Conservation (phyloP, 768 basidiomycete genomes). For the Mycena latifolia region DNA sequence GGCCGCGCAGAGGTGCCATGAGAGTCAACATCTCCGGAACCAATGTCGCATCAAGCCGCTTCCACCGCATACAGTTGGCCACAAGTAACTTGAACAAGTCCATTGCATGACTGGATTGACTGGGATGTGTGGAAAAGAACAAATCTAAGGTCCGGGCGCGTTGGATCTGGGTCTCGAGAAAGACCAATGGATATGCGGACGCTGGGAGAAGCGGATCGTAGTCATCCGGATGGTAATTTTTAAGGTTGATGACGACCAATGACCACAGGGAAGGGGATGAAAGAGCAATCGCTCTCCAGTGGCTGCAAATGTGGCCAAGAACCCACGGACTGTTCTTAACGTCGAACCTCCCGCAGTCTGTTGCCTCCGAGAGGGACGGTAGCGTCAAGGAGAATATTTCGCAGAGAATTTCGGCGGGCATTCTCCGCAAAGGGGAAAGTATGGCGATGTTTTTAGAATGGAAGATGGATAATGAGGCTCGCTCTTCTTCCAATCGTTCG, state of each 20-base stretch:
- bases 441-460: constrained; percentile 2
- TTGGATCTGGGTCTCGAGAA: neutral
- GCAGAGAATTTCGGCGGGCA: constrained; percentile 18
- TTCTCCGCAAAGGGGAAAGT: constrained; percentile 7
- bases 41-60: neutral
- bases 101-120: neutral
- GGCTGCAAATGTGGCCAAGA: no score
- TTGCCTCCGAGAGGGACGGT: no score
- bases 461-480: neutral
- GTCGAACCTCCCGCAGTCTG: no score
- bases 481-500: neutral
- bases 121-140: neutral
- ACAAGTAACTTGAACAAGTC: neutral
- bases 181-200: neutral
- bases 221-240: no score
- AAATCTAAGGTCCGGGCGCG: constrained; percentile 1
- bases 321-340: no score
- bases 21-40: neutral
- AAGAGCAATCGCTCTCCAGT: no score
- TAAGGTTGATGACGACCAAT: neutral
- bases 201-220: no score
- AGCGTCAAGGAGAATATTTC: constrained; percentile 14
- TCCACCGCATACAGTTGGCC: no score
- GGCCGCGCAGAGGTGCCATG: neutral
- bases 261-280: no score